Percentiles rank a stretch among this genome's conserved stretches.
phyloP scores from a whole-genome alignment of 2,329 filamentous ascomycete genomes.

The Talaromyces sp. region DNA sequence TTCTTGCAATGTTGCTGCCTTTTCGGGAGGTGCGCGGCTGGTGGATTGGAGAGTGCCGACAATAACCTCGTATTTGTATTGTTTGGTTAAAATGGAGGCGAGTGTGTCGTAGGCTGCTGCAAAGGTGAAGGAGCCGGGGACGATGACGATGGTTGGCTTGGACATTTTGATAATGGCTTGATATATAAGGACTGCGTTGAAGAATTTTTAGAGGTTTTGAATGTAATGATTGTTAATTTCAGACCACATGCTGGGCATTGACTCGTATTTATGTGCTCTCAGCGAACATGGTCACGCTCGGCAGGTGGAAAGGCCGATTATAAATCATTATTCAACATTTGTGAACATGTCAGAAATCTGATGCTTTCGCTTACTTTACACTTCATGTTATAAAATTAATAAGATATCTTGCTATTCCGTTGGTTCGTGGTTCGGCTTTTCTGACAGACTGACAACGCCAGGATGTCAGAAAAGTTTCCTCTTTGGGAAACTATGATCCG shows the following conservation, averaged over 20 bases:
- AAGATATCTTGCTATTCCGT: background rate
- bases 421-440: background rate
- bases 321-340: background rate
- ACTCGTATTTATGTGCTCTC: background rate
- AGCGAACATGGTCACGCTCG: background rate
- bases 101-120: conserved; percentile 7
- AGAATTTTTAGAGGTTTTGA: background rate
- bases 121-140: conserved; percentile 12
- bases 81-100: background rate
- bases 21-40: conserved; percentile 12
- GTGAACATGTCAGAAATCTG: background rate
- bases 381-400: background rate
- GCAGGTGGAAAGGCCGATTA: background rate
- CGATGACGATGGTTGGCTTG: conserved; percentile 15
- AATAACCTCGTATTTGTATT: conserved; percentile 25
- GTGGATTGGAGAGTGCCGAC: conserved; percentile 17
- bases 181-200: background rate
- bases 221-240: background rate
- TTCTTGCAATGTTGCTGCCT: conserved; percentile 30
- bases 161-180: background rate
- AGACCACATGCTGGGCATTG: background rate
- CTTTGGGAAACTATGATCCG: background rate
- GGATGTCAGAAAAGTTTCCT: conserved; percentile 13
- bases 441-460: conserved; percentile 9
- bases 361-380: background rate